Conservation (phyloP, 1,139 yeast genomes). For the Arxiozyma bovina region DNA sequence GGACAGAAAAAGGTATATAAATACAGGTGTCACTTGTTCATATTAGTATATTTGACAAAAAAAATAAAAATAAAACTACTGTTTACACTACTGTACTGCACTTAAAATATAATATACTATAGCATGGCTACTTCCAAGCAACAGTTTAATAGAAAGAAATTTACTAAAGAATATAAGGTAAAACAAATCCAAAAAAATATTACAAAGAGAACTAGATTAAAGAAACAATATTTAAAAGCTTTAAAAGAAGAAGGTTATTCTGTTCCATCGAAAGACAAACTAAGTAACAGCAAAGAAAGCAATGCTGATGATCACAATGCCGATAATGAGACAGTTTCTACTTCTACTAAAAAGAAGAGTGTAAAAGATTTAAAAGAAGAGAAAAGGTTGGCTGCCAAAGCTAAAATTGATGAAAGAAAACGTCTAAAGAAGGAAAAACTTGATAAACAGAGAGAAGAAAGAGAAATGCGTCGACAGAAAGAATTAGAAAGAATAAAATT, state of each 20-base stretch:
- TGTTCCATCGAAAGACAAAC: conserved; percentile 27
- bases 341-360: conserved; percentile 7
- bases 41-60: not conserved
- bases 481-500: conserved; percentile 26
- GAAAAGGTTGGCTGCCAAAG: conserved; percentile 18
- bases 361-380: conserved; percentile 17
- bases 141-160: conserved; percentile 22
- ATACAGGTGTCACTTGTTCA: not conserved
- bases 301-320: not conserved
- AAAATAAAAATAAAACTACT: not conserved
- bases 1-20: not conserved
- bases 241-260: conserved; percentile 60
- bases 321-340: conserved; percentile 2
- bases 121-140: conserved; percentile 20
- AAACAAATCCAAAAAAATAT: conserved; percentile 67
- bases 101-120: not conserved
- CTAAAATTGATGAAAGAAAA: conserved; percentile 34
- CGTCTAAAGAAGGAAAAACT: conserved; percentile 39
- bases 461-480: conserved; percentile 31
- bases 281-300: not conserved
- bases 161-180: conserved; percentile 30
- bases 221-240: conserved; percentile 74
- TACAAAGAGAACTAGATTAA: conserved; percentile 71
- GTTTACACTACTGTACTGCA: not conserved
- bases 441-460: conserved; percentile 33